Percentiles rank a stretch among this genome's conserved stretches.
Evolutionary conservation across 345 rosid species (phyloP).

Genomic region (Arabidopsis thaliana): DNA sequence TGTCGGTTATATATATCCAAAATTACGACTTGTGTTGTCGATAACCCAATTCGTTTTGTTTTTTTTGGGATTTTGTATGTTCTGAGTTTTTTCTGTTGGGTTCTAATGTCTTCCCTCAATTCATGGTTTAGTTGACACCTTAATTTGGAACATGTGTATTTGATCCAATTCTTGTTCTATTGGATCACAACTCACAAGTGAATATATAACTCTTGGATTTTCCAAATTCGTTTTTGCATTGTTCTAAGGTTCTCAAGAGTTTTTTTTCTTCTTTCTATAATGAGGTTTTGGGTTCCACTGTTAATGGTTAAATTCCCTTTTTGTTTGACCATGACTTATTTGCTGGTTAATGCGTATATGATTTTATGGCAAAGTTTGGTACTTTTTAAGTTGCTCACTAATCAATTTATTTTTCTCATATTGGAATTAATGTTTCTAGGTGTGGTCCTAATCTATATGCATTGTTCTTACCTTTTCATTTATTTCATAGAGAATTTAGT

Average conservation of each 20-base stretch:
- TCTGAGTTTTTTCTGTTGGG: not conserved
- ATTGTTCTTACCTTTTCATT: constrained; percentile 32
- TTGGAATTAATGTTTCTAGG: constrained; percentile 20
- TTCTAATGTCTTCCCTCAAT: not conserved
- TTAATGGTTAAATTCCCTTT: not conserved
- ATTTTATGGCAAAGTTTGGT: constrained; percentile 26
- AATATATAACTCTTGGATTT: not conserved
- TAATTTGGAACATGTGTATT: not conserved
- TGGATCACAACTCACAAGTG: not conserved
- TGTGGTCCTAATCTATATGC: constrained; percentile 40
- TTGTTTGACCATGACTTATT: constrained; percentile 19
- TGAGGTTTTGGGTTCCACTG: not conserved
- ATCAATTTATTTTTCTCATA: constrained; percentile 4
- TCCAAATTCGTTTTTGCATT: not conserved
- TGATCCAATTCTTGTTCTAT: constrained; percentile 3
- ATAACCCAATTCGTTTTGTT: constrained; percentile 11
- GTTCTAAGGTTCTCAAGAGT: not conserved
- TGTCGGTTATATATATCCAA: constrained; percentile 2
- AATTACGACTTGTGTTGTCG: constrained; percentile 2
- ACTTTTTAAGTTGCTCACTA: constrained; percentile 18
- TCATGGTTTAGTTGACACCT: constrained; percentile 17
- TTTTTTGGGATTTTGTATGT: constrained; percentile 1
- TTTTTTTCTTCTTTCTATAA: not conserved
- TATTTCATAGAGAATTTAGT: constrained; percentile 22
- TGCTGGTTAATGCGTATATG: constrained; percentile 4